phyloP scores from a whole-genome alignment of 768 basidiomycete species.

The Kwoniella dendrophila region DNA sequence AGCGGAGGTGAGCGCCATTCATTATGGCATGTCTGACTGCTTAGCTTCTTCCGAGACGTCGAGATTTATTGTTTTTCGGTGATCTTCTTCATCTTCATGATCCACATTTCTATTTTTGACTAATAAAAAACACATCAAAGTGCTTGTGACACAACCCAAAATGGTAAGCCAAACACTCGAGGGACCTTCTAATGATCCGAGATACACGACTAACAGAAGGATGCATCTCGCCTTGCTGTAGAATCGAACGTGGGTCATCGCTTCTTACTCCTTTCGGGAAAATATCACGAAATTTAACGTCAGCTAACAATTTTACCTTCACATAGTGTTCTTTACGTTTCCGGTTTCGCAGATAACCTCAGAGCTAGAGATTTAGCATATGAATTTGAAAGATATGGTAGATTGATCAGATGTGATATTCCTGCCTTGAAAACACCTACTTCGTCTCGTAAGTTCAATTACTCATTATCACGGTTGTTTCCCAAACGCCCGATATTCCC shows the following conservation, averaged over 20 bases:
- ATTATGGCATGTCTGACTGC: not conserved
- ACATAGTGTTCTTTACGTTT: conserved; percentile 51
- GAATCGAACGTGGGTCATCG: conserved; percentile 38
- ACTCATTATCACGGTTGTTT: not conserved
- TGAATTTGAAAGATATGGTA: conserved; percentile 53
- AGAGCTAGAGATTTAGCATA: conserved; percentile 51
- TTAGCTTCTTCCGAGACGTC: not conserved
- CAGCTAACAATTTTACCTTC: not conserved
- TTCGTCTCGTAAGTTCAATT: conserved; percentile 43
- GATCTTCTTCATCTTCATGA: not conserved
- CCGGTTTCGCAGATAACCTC: conserved; percentile 45
- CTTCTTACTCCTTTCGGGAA: not conserved
- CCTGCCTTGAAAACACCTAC: conserved; percentile 44
- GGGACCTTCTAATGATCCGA: not conserved
- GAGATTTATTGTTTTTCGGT: not conserved
- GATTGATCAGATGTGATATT: conserved; percentile 49
- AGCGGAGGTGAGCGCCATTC: not conserved
- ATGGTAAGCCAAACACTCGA: not conserved
- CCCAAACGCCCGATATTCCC: not conserved
- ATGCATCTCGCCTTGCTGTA: not conserved
- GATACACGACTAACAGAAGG: not conserved
- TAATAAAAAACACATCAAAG: no score
- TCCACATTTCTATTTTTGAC: no score
- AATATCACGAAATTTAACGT: not conserved
- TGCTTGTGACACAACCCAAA: not conserved